Percentiles rank a stretch among this genome's conserved stretches.
phyloP scores from a whole-genome alignment of 352 stramenopile genomes.

The Pelagophyceae sp. region DNA sequence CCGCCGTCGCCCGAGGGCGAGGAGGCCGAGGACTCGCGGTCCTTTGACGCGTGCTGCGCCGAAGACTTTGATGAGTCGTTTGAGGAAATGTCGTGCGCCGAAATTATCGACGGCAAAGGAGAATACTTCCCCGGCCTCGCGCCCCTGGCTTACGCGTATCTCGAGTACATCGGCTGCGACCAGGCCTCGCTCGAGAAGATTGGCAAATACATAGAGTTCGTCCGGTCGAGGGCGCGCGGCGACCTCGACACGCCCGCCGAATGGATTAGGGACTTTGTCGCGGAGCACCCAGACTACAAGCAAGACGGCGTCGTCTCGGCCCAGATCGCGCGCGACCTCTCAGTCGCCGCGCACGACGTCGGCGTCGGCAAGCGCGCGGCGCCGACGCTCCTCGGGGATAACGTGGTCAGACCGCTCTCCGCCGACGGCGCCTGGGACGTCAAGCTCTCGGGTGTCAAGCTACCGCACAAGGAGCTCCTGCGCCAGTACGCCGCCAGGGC shows the following conservation, averaged over 20 bases:
- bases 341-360: constrained; percentile 88
- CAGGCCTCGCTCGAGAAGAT: constrained; percentile 57
- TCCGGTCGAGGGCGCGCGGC: constrained; percentile 82
- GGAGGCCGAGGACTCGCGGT: not conserved
- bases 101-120: constrained; percentile 87
- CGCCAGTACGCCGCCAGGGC: too few relatives aligned
- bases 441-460: not conserved
- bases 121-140: constrained; percentile 93
- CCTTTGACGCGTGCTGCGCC: not conserved
- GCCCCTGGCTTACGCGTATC: constrained; percentile 87
- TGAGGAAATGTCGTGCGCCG: constrained; percentile 93
- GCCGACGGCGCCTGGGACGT: constrained; percentile 70
- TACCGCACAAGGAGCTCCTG: too few relatives aligned
- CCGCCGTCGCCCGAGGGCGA: constrained; percentile 24
- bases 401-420: constrained; percentile 74
- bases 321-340: constrained; percentile 72
- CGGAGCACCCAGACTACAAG: constrained; percentile 82
- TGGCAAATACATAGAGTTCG: constrained; percentile 66
- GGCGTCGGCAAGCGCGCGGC: constrained; percentile 79
- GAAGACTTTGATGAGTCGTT: not conserved
- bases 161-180: constrained; percentile 95
- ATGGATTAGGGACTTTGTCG: constrained; percentile 92
- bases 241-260: constrained; percentile 86
- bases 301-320: constrained; percentile 78
- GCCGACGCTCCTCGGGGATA: constrained; percentile 80